Evolutionary conservation across 371 early-diverging fungal genomes (phyloP).

Genomic region (Phascolomyces articulosus): DNA sequence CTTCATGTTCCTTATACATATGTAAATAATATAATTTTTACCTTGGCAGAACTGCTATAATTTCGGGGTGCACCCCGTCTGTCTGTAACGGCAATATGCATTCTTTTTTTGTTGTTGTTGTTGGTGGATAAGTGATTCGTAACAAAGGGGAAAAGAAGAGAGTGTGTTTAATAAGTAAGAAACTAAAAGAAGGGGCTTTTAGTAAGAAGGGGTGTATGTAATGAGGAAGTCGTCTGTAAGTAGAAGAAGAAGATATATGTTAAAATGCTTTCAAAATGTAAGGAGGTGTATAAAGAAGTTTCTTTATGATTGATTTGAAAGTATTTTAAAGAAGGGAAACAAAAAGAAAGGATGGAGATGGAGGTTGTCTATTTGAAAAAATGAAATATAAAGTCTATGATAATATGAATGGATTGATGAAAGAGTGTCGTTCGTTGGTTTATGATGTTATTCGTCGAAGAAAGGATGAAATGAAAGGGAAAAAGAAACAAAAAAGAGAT

Average conservation of each 20-base stretch:
- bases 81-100: constrained; percentile 19
- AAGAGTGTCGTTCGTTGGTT: not conserved
- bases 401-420: not conserved
- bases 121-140: not conserved
- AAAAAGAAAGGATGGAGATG: not conserved
- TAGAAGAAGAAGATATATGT: too few species aligned
- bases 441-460: not conserved
- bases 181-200: not conserved
- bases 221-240: too few species aligned
- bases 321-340: not conserved
- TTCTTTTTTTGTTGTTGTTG: constrained; percentile 1
- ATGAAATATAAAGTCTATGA: not conserved
- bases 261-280: not conserved
- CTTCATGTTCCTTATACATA: too few species aligned
- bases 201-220: too few species aligned
- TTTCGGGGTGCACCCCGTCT: constrained; percentile 7
- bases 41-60: constrained; percentile 14
- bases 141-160: constrained; percentile 5
- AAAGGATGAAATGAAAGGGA: not conserved
- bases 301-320: not conserved
- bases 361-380: constrained; percentile 5
- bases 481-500: not conserved
- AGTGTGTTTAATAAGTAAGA: too few species aligned
- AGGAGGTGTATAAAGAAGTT: not conserved
- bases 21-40: not conserved